Percentiles rank a stretch among this genome's conserved stretches.
These are phyloP conservation scores for Cutaneotrichosporon cavernicola DNA, from an alignment of 1,284 basidiomycete genomes.

Conservation along the genomic window DNA sequence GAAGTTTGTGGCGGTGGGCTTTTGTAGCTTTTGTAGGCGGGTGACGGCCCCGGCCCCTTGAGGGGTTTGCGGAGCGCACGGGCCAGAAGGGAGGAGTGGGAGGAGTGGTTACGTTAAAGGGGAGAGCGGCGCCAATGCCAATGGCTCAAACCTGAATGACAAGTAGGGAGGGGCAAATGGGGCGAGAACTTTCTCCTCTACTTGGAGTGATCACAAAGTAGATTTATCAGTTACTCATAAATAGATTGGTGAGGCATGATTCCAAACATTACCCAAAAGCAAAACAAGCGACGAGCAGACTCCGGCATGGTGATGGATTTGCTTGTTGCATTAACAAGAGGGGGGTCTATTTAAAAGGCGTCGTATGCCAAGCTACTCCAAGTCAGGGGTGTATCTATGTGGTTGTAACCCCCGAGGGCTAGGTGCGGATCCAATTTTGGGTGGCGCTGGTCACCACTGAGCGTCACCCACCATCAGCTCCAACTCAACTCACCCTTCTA, in stretches of 20 bases:
- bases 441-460: neutral
- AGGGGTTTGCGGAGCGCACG: neutral
- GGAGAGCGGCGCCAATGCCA: neutral
- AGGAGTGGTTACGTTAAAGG: neutral
- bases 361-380: neutral
- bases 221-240: too few relatives aligned
- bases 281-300: too few relatives aligned
- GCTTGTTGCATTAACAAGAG: too few relatives aligned
- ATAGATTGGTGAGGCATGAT: too few relatives aligned
- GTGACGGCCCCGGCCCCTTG: neutral
- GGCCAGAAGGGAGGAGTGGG: neutral
- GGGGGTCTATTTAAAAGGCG: too few relatives aligned
- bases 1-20: neutral
- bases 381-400: neutral
- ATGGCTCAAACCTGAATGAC: neutral
- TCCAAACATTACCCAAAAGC: neutral
- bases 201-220: too few relatives aligned
- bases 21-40: neutral
- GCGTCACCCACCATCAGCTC: neutral
- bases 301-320: too few relatives aligned
- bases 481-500: neutral
- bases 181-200: neutral
- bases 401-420: neutral
- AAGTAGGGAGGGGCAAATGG: neutral
- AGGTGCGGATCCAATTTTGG: neutral